Evolutionary conservation across 2,329 filamentous ascomycete species (phyloP), one percentile per base, ranked within the genome.

Genomic region (Colletotrichum euphorbiae): DNA sequence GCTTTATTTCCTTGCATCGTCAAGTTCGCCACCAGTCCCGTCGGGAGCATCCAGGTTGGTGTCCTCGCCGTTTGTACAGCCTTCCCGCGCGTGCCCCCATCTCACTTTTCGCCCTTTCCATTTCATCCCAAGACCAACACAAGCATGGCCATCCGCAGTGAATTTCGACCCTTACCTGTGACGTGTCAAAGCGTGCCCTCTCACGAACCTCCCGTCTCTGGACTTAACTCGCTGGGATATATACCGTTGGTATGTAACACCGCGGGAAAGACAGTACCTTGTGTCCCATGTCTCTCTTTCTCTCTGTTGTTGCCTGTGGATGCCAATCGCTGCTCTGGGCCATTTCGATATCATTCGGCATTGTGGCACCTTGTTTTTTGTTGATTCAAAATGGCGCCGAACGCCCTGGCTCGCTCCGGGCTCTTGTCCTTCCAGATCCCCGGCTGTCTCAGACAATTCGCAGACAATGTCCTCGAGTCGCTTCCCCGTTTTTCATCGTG

Each of bases 361-460:
- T 52, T 54, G 65, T 66, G 51, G 21, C 38, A 67, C 65, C 6
- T 17, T 17, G 28, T 11, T 28, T 24, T n/a, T 17, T 6, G 19
- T 19, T 55, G 45, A n/a, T n/a, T 60, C 17, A 48, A 42, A n/a
- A 66, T 69, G 66, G 21, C 51, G 17, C 15, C 50, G 43, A 38
- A 38, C 43, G 36, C n/a, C 33, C n/a, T 42, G 13, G 54, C 50
- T 62, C 55, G 50, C 48, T 43, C 17, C 33, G 40, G 60, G 46
- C 31, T 28, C n/a, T 17, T 54, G n/a, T 24, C 46, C 46, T 19
- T 17, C 61, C 50, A 73, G 73, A 72, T 74, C 68, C 70, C 71
- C 73, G 70, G 70, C 69, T 77, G 75, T 76, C 76, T 76, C 50
- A 72, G 72, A 74, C 71, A 73, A 62, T 60, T 43, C 38, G 42